These are phyloP conservation scores for Lepidopterella palustris DNA, from an alignment of 495 filamentous ascomycete species.

Conservation along the genomic window DNA sequence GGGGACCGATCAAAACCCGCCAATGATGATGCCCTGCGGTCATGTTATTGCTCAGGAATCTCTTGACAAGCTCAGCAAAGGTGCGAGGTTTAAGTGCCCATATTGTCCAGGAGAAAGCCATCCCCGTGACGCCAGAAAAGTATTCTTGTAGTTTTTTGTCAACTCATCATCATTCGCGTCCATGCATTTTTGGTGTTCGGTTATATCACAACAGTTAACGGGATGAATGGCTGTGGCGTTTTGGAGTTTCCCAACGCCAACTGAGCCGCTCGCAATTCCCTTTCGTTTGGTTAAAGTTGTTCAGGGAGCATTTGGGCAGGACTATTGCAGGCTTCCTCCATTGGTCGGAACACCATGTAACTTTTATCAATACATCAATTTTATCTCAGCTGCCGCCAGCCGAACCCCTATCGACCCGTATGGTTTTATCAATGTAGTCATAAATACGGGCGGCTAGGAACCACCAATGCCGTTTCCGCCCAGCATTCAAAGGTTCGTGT, in stretches of 20 bases:
- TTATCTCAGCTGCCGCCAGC: no score
- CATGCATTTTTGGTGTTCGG: not conserved
- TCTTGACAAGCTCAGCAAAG: constrained; percentile 68
- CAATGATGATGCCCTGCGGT: constrained; percentile 96
- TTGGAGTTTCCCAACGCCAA: not conserved
- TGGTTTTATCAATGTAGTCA: no score
- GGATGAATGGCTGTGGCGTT: not conserved
- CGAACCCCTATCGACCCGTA: no score
- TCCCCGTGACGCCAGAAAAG: constrained; percentile 66
- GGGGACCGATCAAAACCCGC: constrained; percentile 85
- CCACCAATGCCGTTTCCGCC: no score
- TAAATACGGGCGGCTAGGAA: no score
- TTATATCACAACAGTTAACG: not conserved
- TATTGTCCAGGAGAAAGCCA: constrained; percentile 88
- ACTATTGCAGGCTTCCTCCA: not conserved
- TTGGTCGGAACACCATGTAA: not conserved
- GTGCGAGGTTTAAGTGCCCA: constrained; percentile 81
- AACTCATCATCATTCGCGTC: not conserved
- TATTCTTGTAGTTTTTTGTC: constrained; percentile 46
- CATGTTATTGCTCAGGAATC: constrained; percentile 88
- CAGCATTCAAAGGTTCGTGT: no score
- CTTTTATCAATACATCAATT: not conserved
- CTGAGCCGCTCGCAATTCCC: not conserved
- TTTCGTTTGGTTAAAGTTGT: not conserved
- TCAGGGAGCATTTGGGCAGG: not conserved